These are phyloP conservation scores for Paecilomyces sp. DNA, from an alignment of 2,329 filamentous ascomycete species.

Conservation along the genomic window DNA sequence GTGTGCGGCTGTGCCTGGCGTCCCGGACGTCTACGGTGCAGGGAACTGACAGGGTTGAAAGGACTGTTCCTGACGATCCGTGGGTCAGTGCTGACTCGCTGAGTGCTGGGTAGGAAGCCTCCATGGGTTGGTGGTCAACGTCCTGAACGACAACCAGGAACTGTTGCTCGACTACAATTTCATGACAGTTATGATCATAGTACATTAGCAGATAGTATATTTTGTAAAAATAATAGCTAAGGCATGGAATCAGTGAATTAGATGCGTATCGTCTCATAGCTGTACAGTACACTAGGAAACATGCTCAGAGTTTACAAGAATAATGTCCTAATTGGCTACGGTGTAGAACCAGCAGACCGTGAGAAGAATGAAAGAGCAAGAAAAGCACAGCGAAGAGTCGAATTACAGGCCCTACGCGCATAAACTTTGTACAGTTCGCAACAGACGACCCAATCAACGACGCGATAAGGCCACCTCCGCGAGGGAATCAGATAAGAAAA, in stretches of 20 bases:
- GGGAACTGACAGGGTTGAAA: background rate
- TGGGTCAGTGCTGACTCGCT: background rate
- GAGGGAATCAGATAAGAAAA: background rate
- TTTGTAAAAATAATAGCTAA: no score
- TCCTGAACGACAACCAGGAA: no score
- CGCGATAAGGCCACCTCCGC: background rate
- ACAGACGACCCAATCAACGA: background rate
- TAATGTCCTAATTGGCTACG: background rate
- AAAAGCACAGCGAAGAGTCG: background rate
- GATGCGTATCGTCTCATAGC: conserved; percentile 12
- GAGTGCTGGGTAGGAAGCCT: no score
- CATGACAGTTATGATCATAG: no score
- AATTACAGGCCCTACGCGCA: background rate
- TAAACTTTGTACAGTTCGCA: background rate
- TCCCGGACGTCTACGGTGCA: no score
- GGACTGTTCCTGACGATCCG: background rate
- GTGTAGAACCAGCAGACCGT: background rate
- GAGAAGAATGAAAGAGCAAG: background rate
- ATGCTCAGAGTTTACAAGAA: background rate
- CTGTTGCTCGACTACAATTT: no score
- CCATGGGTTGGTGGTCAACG: no score
- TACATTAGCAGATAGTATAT: no score
- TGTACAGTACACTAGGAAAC: background rate
- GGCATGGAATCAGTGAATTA: background rate
- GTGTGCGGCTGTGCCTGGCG: background rate